Evolutionary conservation across 257 asterid genomes (phyloP).

Genomic region (Linaria vulgaris): DNA sequence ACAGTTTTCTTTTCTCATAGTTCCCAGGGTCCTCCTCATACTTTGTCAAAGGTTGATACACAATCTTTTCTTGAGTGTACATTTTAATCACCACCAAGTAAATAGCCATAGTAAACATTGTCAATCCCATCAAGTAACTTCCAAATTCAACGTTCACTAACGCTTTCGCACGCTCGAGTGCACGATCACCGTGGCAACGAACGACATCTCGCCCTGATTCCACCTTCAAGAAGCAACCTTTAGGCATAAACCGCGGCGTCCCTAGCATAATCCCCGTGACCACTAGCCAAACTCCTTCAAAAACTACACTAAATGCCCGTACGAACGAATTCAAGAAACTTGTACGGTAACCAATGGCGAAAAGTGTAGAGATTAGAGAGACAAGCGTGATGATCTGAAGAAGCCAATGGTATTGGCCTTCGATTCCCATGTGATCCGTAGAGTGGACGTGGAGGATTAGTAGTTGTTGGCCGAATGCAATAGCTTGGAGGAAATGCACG

Average conservation of each 20-base stretch:
- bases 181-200: constrained; percentile 49
- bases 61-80: constrained; percentile 39
- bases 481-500: constrained; percentile 51
- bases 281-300: constrained; percentile 80
- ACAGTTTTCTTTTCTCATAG: constrained; percentile 18
- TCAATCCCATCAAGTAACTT: constrained; percentile 47
- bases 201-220: constrained; percentile 48
- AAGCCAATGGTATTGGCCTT: constrained; percentile 84
- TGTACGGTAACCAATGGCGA: constrained; percentile 38
- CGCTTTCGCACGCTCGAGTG: constrained; percentile 65
- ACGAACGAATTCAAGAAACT: constrained; percentile 65
- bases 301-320: constrained; percentile 47
- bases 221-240: constrained; percentile 49
- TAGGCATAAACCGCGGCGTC: constrained; percentile 55
- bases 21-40: constrained; percentile 29
- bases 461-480: constrained; percentile 67
- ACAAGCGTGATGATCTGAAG: constrained; percentile 54
- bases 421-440: constrained; percentile 75
- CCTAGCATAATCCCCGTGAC: constrained; percentile 75
- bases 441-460: constrained; percentile 81
- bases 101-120: constrained; percentile 33
- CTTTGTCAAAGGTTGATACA: constrained; percentile 41
- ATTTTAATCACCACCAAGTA: constrained; percentile 38
- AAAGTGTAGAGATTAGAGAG: constrained; percentile 43
- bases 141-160: constrained; percentile 69